Evolutionary conservation across 2,329 filamentous ascomycete genomes (phyloP).

Genomic region (Clonostachys byssicola): DNA sequence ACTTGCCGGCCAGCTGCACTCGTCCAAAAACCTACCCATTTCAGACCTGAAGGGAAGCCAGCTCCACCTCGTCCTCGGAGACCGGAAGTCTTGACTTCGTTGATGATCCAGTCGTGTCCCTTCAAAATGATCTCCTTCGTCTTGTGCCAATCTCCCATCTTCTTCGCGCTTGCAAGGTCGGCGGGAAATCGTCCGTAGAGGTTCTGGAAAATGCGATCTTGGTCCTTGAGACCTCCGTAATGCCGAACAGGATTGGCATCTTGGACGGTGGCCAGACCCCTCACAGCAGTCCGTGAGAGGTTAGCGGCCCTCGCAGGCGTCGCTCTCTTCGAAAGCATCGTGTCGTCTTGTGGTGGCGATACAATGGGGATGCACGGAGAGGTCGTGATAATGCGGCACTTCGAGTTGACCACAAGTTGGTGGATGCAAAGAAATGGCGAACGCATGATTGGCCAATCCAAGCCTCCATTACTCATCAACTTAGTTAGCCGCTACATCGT

Average conservation of each 20-base stretch:
- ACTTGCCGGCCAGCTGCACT: background rate
- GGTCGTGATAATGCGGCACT: conserved; percentile 26
- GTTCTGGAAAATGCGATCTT: conserved; percentile 99
- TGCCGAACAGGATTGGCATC: conserved; percentile 66
- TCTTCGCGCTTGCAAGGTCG: conserved; percentile 90
- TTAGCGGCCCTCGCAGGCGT: conserved; percentile 29
- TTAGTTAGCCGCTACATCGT: conserved; percentile 20
- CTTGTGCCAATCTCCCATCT: conserved; percentile 99
- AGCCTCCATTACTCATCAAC: conserved; percentile 16
- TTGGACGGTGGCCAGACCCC: conserved; percentile 78
- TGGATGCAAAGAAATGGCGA: conserved; percentile 28
- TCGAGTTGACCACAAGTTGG: conserved; percentile 17
- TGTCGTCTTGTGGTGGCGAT: conserved; percentile 20
- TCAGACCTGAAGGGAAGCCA: conserved; percentile 95
- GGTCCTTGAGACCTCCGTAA: conserved; percentile 87
- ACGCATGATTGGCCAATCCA: conserved; percentile 36
- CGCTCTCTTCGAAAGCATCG: conserved; percentile 40
- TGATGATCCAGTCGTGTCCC: conserved; percentile 98
- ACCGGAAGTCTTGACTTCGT: conserved; percentile 94
- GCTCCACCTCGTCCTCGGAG: conserved; percentile 94
- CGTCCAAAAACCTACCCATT: conserved; percentile 73
- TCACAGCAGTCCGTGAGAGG: conserved; percentile 41
- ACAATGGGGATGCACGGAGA: conserved; percentile 10
- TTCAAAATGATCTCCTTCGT: conserved; percentile 98
- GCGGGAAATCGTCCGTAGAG: conserved; percentile 90